phyloP scores from a whole-genome alignment of 257 asterid species.

The Przewalskia tangutica region DNA sequence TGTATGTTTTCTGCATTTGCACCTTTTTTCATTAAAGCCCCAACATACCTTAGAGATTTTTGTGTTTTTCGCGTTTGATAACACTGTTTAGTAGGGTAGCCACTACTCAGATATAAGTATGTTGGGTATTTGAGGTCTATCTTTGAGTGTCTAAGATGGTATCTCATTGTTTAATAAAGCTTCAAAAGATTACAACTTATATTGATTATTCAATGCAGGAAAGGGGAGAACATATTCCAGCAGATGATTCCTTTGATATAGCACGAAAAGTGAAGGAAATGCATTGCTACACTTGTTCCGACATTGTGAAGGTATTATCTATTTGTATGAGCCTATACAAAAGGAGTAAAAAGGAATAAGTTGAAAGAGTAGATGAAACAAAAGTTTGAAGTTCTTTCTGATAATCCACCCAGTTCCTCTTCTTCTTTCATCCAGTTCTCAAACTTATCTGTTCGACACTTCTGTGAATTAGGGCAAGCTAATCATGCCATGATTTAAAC shows the following conservation, averaged over 20 bases:
- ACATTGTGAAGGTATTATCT: slow-evolving; percentile 78
- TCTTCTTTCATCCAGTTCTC: not conserved
- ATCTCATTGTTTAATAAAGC: not conserved
- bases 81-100: not conserved
- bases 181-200: not conserved
- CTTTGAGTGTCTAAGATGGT: not conserved
- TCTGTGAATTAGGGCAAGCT: not conserved
- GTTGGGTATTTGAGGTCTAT: not conserved
- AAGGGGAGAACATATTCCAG: slow-evolving; percentile 93
- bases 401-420: not conserved
- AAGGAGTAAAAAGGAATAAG: not conserved
- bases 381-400: not conserved
- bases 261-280: slow-evolving; percentile 86
- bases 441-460: not conserved
- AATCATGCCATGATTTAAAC: not conserved
- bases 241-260: slow-evolving; percentile 88
- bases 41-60: no score
- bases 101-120: not conserved
- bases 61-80: no score
- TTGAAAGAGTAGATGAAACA: not conserved
- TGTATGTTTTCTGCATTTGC: no score
- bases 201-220: slow-evolving; percentile 46
- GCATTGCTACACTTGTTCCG: slow-evolving; percentile 95
- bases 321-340: not conserved
- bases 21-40: no score